A percentile compares a stretch with the other conserved stretches of the same genome.
Conservation (phyloP, 345 rosid species). For the Melaleuca alternifolia region DNA sequence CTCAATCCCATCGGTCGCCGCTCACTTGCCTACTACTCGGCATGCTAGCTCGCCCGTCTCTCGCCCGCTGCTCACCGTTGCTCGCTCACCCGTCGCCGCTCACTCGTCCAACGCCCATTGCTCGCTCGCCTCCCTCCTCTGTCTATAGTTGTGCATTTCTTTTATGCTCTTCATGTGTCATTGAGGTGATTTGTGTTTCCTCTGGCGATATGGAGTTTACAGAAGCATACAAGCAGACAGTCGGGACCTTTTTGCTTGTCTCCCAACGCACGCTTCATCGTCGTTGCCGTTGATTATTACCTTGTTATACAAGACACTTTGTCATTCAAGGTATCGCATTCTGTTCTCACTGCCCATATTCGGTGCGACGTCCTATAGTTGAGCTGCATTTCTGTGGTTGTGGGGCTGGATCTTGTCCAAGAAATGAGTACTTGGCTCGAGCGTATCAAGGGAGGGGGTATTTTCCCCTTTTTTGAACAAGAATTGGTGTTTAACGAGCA, state of each 20-base stretch:
- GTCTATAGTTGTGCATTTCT: too few relatives aligned
- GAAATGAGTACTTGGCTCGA: neutral
- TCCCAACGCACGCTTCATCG: constrained; percentile 78
- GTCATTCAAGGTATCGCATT: constrained; percentile 54
- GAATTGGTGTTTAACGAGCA: neutral
- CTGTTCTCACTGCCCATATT: neutral
- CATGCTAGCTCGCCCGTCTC: too few relatives aligned
- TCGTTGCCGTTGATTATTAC: constrained; percentile 78
- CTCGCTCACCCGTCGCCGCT: too few relatives aligned
- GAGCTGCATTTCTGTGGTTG: neutral
- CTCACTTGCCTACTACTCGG: too few relatives aligned
- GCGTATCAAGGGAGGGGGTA: neutral
- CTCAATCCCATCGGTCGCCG: too few relatives aligned
- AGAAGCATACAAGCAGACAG: constrained; percentile 55
- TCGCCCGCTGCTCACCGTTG: too few relatives aligned
- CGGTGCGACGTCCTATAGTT: neutral
- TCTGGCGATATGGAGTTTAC: constrained; percentile 65
- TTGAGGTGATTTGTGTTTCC: neutral
- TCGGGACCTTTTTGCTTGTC: constrained; percentile 89
- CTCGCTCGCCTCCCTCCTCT: too few relatives aligned
- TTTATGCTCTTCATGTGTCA: neutral
- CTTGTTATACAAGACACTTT: constrained; percentile 80
- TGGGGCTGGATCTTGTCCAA: neutral
- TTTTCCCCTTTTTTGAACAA: neutral
- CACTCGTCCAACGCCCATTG: too few relatives aligned